These are phyloP conservation scores for Sphaerobolus stellatus DNA, from an alignment of 1,284 basidiomycete species.

Conservation along the genomic window DNA sequence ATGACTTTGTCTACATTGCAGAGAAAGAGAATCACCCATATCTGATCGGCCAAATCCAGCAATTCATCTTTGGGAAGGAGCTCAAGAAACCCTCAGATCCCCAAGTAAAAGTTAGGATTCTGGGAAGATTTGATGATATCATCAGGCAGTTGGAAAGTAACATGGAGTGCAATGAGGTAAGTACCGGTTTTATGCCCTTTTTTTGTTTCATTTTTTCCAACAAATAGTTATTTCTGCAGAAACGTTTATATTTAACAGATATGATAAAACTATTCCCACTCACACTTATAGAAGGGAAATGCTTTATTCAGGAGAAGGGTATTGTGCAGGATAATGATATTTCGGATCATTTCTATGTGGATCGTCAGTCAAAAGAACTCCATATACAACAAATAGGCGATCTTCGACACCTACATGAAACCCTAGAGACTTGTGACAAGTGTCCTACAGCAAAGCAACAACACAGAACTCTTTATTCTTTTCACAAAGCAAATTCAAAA, in stretches of 20 bases:
- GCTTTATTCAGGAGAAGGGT: conserved; percentile 35
- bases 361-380: conserved; percentile 28
- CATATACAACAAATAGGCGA: conserved; percentile 26
- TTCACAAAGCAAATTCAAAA: too few species aligned
- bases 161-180: conserved; percentile 27
- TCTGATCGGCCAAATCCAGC: conserved; percentile 52
- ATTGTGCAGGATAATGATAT: conserved; percentile 21
- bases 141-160: conserved; percentile 20
- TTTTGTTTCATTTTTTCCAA: neutral
- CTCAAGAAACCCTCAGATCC: conserved; percentile 31
- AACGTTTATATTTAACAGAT: conserved; percentile 43
- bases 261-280: conserved; percentile 29
- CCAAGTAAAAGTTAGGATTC: conserved; percentile 38
- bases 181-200: conserved; percentile 23
- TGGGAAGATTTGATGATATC: conserved; percentile 45
- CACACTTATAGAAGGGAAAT: conserved; percentile 47
- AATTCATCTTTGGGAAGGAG: conserved; percentile 19
- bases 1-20: conserved; percentile 58
- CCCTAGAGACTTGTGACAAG: neutral
- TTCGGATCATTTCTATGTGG: conserved; percentile 58
- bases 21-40: conserved; percentile 34
- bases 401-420: neutral
- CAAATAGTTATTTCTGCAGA: conserved; percentile 36
- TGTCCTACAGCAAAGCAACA: conserved; percentile 4
- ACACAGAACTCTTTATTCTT: conserved; percentile 46